phyloP scores from a whole-genome alignment of 331 rosid species.

The Erythrophleum ivorense region DNA sequence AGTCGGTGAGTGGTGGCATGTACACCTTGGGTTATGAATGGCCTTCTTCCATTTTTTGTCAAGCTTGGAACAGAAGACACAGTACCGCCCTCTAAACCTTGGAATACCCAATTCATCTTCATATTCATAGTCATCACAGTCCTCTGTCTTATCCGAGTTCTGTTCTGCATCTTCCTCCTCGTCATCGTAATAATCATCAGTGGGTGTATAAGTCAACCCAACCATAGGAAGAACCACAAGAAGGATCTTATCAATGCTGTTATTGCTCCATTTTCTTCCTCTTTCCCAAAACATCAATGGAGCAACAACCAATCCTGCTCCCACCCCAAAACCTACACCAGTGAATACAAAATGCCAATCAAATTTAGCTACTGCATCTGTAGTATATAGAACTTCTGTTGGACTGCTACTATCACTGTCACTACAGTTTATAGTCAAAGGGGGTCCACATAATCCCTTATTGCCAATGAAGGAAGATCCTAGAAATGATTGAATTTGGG shows the following conservation, averaged over 20 bases:
- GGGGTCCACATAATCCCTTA: slow-evolving; percentile 53
- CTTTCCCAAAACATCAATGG: slow-evolving; percentile 63
- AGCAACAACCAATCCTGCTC: slow-evolving; percentile 66
- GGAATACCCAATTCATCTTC: slow-evolving; percentile 45
- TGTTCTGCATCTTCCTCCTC: slow-evolving; percentile 44
- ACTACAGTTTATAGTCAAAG: slow-evolving; percentile 37
- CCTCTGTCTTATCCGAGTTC: slow-evolving; percentile 34
- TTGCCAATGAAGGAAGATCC: slow-evolving; percentile 47
- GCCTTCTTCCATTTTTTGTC: slow-evolving; percentile 55
- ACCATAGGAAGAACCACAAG: slow-evolving; percentile 60
- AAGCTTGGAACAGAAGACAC: slow-evolving; percentile 84
- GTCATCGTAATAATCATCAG: slow-evolving; percentile 37
- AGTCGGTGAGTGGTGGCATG: slow-evolving; percentile 59
- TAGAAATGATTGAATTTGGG: slow-evolving; percentile 60
- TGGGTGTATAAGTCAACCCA: slow-evolving; percentile 57
- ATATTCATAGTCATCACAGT: slow-evolving; percentile 39
- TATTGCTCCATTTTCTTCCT: slow-evolving; percentile 69
- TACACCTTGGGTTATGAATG: slow-evolving; percentile 74
- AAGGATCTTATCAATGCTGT: slow-evolving; percentile 55
- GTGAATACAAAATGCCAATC: slow-evolving; percentile 68
- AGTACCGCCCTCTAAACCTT: slow-evolving; percentile 57
- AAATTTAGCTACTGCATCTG: slow-evolving; percentile 31
- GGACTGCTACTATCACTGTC: not conserved
- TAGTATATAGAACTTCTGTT: not conserved
- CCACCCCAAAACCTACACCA: slow-evolving; percentile 83